Evolutionary conservation across 1,284 basidiomycete genomes (phyloP).

Genomic region (Ganoderma lucidum): DNA sequence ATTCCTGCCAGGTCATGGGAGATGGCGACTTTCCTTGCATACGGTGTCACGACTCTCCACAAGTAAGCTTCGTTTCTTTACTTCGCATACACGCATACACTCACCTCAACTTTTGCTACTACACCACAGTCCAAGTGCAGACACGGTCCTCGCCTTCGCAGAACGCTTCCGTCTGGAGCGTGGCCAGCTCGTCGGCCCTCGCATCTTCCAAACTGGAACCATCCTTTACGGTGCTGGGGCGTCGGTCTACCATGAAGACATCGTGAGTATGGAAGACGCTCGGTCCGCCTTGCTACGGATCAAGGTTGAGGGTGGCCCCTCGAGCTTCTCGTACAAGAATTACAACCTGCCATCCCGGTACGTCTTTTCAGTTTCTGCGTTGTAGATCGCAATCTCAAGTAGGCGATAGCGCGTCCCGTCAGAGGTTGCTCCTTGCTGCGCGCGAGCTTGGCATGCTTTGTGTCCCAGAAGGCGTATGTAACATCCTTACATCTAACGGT

Average conservation of each 20-base stretch:
- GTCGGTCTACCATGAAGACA: slow-evolving; percentile 64
- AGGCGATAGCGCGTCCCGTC: slow-evolving; percentile 64
- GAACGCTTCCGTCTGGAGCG: slow-evolving; percentile 74
- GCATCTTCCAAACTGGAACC: slow-evolving; percentile 73
- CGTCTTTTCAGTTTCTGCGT: slow-evolving; percentile 20
- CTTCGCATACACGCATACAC: background rate
- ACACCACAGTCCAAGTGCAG: slow-evolving; percentile 62
- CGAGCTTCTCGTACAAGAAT: slow-evolving; percentile 78
- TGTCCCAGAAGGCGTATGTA: slow-evolving; percentile 68
- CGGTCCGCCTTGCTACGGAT: slow-evolving; percentile 69
- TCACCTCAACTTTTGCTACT: background rate
- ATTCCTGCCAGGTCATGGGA: slow-evolving; percentile 77
- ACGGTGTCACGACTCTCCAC: slow-evolving; percentile 80
- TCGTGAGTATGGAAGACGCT: slow-evolving; percentile 67
- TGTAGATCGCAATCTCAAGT: slow-evolving; percentile 4
- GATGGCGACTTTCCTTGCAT: slow-evolving; percentile 75
- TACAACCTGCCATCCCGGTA: slow-evolving; percentile 74
- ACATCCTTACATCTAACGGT: background rate
- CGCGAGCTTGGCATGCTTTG: slow-evolving; percentile 72
- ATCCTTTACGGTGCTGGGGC: slow-evolving; percentile 70
- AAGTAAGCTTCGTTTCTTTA: slow-evolving; percentile 54
- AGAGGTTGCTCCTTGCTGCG: slow-evolving; percentile 68
- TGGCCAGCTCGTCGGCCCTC: slow-evolving; percentile 70
- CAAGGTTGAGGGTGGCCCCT: slow-evolving; percentile 74
- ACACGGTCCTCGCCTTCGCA: slow-evolving; percentile 64